Evolutionary conservation across 768 basidiomycete genomes (phyloP).

Genomic region (Rhodotorula sphaerocarpa): DNA sequence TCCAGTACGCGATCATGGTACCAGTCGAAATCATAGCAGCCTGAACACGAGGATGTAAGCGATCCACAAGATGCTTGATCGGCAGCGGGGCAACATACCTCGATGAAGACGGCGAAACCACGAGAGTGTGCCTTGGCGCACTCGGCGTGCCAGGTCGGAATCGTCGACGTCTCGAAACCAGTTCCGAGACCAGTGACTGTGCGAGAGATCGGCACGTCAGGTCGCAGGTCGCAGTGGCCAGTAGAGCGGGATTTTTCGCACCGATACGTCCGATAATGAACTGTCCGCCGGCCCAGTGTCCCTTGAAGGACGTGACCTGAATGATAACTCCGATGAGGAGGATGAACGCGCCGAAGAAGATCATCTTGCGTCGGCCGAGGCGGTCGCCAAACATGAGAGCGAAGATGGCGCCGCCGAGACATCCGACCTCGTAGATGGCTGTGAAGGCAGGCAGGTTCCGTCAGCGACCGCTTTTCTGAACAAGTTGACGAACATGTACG

Average conservation of each 20-base stretch:
- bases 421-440: slow-evolving; percentile 54
- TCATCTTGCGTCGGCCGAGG: not conserved
- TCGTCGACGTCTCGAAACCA: slow-evolving; percentile 49
- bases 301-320: slow-evolving; percentile 44
- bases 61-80: not conserved
- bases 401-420: slow-evolving; percentile 51
- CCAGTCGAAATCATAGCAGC: slow-evolving; percentile 53
- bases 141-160: slow-evolving; percentile 50
- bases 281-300: slow-evolving; percentile 40
- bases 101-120: slow-evolving; percentile 59
- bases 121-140: slow-evolving; percentile 49
- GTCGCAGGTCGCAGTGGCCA: no score
- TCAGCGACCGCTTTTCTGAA: no score
- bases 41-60: not conserved
- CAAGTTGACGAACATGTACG: no score
- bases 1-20: slow-evolving; percentile 60
- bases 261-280: slow-evolving; percentile 45
- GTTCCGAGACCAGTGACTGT: slow-evolving; percentile 43
- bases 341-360: not conserved
- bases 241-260: no score
- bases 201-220: not conserved
- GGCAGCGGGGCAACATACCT: slow-evolving; percentile 39
- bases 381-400: slow-evolving; percentile 48
- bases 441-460: no score
- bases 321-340: slow-evolving; percentile 14